Conservation (phyloP, 208 protist species). For the Endotrypanum monterogeii region DNA sequence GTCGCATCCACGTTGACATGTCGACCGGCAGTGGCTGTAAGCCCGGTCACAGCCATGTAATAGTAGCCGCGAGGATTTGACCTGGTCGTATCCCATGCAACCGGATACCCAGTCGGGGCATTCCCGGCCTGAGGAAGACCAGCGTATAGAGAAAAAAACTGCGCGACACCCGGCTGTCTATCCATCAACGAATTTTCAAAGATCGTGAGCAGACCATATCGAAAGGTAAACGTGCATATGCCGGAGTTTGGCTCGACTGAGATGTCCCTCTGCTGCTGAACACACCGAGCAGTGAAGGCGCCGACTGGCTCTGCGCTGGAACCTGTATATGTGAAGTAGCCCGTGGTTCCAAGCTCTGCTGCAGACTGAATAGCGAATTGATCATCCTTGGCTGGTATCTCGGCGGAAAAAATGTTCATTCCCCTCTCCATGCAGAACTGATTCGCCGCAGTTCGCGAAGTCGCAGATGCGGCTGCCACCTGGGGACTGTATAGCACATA, state of each 20-base stretch:
- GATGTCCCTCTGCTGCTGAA: neutral
- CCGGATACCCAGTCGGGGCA: neutral
- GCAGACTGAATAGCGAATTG: neutral
- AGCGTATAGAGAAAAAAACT: slow-evolving; percentile 1
- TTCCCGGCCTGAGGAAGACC: neutral
- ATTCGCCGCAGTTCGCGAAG: slow-evolving; percentile 5
- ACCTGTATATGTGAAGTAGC: slow-evolving; percentile 8
- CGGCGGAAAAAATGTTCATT: slow-evolving; percentile 17
- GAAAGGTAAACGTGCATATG: slow-evolving; percentile 7
- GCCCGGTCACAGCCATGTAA: neutral
- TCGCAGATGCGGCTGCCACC: neutral
- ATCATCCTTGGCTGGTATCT: neutral
- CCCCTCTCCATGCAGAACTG: slow-evolving; percentile 18
- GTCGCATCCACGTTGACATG: slow-evolving; percentile 17
- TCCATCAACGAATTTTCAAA: neutral
- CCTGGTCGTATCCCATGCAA: slow-evolving; percentile 8
- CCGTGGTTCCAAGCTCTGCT: neutral
- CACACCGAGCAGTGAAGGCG: neutral
- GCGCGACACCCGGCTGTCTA: neutral
- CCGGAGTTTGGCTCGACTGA: neutral
- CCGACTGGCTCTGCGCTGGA: slow-evolving; percentile 8
- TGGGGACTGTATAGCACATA: slow-evolving; percentile 16
- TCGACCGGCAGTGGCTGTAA: neutral
- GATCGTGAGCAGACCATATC: slow-evolving; percentile 10
- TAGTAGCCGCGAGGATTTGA: slow-evolving; percentile 11